phyloP scores from a whole-genome alignment of 768 basidiomycete genomes.

The Lentinula detonsa region DNA sequence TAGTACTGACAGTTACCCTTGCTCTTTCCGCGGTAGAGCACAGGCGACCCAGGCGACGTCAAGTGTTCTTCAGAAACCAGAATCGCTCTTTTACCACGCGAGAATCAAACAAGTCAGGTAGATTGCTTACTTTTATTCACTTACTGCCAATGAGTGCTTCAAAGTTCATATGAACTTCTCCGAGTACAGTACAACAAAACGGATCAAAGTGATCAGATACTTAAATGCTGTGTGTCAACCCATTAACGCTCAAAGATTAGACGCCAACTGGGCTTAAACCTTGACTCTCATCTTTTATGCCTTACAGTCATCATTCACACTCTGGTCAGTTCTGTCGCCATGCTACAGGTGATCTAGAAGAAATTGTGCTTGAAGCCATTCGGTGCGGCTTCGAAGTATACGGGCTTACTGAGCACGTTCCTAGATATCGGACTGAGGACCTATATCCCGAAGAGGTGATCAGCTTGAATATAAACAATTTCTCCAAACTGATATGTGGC shows the following conservation, averaged over 20 bases:
- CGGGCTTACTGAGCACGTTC: constrained; percentile 90
- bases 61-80: background rate
- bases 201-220: background rate
- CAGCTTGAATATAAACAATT: constrained; percentile 7
- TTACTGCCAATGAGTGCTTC: too few relatives aligned
- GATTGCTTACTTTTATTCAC: too few relatives aligned
- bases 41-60: background rate
- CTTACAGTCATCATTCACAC: constrained; percentile 80
- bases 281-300: constrained; percentile 25
- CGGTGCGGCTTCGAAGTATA: constrained; percentile 72
- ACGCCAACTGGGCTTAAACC: background rate
- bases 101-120: too few relatives aligned
- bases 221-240: background rate
- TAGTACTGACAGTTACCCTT: background rate
- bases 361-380: constrained; percentile 79
- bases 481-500: constrained; percentile 10
- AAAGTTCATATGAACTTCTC: too few relatives aligned
- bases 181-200: background rate
- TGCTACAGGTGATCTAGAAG: constrained; percentile 73
- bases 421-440: constrained; percentile 75
- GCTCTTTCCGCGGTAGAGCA: background rate
- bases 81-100: too few relatives aligned
- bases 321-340: constrained; percentile 94
- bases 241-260: background rate
- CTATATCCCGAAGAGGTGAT: constrained; percentile 95